Evolutionary conservation across 805 yeast genomes (phyloP), one percentile per base, ranked within the genome.

Genomic region (Wickerhamia fluorescens): DNA sequence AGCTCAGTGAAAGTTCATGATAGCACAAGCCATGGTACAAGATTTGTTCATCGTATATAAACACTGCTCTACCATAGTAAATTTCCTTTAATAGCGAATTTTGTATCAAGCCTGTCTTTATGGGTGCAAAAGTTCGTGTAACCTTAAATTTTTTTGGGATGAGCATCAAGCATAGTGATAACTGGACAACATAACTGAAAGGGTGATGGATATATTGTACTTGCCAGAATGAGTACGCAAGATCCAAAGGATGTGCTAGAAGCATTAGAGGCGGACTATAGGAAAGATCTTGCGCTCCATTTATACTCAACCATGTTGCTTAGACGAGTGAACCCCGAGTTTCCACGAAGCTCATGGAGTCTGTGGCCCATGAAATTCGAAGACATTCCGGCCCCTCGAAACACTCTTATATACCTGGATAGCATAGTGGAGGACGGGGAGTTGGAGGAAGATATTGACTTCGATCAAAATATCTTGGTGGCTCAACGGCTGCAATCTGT

Each of bases 241-340:
- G n/a, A n/a, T n/a, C n/a, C n/a, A n/a, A n/a, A n/a, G n/a, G n/a
- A n/a, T n/a, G n/a, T n/a, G n/a, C n/a, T n/a, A n/a, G n/a, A n/a
- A n/a, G n/a, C 41, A 6, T 26, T 76, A 14, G 84, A 79, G 38
- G 57, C 57, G 9, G 64, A 65, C 2, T 71, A 66, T 35, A 51
- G 75, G 18, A 51, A 51, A 8, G 87, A 83, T 49, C 52, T 82
- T 17, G 68, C 80, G 1, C 44, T 73, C 2, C 94, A 83, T 51
- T 51, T 84, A 3, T 83, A 79, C 47, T 68, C 81, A 14, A 47
- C 76, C 0, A 59, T 61, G 34, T 54, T 82, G 16, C 49, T 66
- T 30, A 68, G 55, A 32, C 51, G 43, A 25, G 53, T 53, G 28
- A 53, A 53, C 50, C 58, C 50, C 29, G 20, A 31, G 35, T 59